Evolutionary conservation across 306 rosid genomes (phyloP).

Genomic region (Rosa rugosa): DNA sequence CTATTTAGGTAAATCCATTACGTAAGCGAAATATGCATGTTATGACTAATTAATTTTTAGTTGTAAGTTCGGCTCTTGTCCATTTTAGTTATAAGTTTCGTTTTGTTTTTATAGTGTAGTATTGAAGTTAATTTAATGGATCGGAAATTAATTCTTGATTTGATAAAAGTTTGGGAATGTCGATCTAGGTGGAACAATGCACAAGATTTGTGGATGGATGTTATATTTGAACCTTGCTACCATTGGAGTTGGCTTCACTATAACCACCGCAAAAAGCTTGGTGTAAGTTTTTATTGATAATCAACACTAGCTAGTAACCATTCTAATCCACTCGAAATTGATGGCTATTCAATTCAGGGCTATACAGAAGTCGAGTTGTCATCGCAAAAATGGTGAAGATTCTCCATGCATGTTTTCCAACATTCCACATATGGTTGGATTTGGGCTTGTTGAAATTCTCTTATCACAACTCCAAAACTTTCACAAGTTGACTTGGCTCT

Average conservation of each 20-base stretch:
- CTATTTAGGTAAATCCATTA: constrained; percentile 17
- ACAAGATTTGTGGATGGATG: constrained; percentile 33
- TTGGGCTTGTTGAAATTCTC: constrained; percentile 48
- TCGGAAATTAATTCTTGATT: no score
- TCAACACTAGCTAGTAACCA: background rate
- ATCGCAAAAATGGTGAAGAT: constrained; percentile 25
- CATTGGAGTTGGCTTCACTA: constrained; percentile 24
- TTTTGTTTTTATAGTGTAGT: background rate
- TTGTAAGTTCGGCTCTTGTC: background rate
- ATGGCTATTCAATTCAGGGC: constrained; percentile 31
- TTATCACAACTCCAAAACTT: constrained; percentile 59
- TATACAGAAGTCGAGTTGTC: constrained; percentile 46
- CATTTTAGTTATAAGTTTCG: background rate
- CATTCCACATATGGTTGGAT: constrained; percentile 54
- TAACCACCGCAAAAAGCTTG: constrained; percentile 30
- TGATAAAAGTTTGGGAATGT: background rate
- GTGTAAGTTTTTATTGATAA: constrained; percentile 16
- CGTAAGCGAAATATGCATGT: background rate
- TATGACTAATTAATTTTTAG: background rate
- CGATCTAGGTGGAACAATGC: constrained; percentile 17
- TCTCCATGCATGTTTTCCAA: constrained; percentile 43
- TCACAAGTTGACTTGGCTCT: constrained; percentile 49
- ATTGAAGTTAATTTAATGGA: background rate
- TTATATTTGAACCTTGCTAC: constrained; percentile 26
- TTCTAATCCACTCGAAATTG: background rate